Evolutionary conservation across 371 early-diverging fungal genomes (phyloP).

Genomic region (Basidiobolus heterosporus): DNA sequence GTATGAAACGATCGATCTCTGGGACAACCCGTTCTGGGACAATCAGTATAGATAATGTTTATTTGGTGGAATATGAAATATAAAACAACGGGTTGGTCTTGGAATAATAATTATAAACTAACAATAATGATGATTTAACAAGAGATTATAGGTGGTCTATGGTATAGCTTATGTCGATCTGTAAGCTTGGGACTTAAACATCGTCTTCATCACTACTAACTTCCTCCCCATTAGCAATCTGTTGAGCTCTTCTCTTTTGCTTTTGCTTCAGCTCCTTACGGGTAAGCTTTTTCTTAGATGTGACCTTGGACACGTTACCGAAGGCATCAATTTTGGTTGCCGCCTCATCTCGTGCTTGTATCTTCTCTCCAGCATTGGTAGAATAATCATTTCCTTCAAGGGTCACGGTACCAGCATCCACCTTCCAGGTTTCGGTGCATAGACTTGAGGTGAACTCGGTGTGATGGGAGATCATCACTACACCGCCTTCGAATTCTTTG

Average conservation of each 20-base stretch:
- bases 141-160: too few species aligned
- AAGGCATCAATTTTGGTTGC: slow-evolving; percentile 17
- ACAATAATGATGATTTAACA: too few species aligned
- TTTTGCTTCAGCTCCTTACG: slow-evolving; percentile 16
- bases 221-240: slow-evolving; percentile 15
- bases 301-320: slow-evolving; percentile 15
- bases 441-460: slow-evolving; percentile 44
- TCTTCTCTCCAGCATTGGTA: slow-evolving; percentile 10
- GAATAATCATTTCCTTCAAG: slow-evolving; percentile 15
- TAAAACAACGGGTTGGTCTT: too few species aligned
- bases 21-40: too few species aligned
- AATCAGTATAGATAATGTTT: too few species aligned
- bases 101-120: too few species aligned
- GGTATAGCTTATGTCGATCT: too few species aligned
- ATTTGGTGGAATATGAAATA: too few species aligned
- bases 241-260: slow-evolving; percentile 16
- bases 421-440: slow-evolving; percentile 56
- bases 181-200: too few species aligned
- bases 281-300: slow-evolving; percentile 9
- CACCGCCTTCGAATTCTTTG: slow-evolving; percentile 51
- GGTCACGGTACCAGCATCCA: slow-evolving; percentile 42
- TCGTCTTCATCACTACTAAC: slow-evolving; percentile 14
- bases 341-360: slow-evolving; percentile 11
- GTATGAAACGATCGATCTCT: too few species aligned
- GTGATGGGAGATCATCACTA: slow-evolving; percentile 63